Base-by-base conservation (phyloP, 2,329 filamentous ascomycete genomes). In the Talaromyces sp. region DNA sequence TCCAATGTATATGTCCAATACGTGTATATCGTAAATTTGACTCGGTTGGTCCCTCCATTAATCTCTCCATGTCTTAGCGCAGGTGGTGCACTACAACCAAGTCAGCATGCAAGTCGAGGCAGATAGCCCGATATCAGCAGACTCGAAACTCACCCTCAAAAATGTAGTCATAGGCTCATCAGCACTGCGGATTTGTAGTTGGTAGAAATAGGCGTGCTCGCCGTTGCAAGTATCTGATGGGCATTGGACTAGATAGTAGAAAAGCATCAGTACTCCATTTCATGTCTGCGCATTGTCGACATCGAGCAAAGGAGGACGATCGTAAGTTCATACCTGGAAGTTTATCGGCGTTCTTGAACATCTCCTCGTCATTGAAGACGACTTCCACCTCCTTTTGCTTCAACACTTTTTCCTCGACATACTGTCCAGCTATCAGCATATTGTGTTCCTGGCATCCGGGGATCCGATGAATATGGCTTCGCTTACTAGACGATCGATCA, bases 141-240 rank as follows among this genome's bases (percentile, higher is more conserved):
- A 51, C 29, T 4, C 8, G 51, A 38, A 38, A 60, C 66, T n/a
- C 17, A 92, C 91, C 86, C 93, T 95, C 81, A 90, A 96, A 80
- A 98, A 98, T 67, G 89, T 94, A 70, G 95, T 99, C 91, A 97
- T 97, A 67, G 95, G 95, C 84, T 99, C 95, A 81, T 99, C 95
- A 61, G 95, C 95, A 83, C 92, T 96, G 72, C 95, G 89, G 80
- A 98, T 98, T 85, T 99, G 95, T 72, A 98, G 88, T 83, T 97
- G 92, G 83, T 93, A 96, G 82, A 94, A 98, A 69, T 93, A 96
- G 3, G 95, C 95, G 81, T 92, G 88, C 67, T 88, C 85, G 68
- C 92, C 92, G 74, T 91, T 85, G 82, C 95, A 99, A 65, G 85
- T 85, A 47, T 93, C 88, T 68, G 88, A 88, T 29, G 91, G 88